Evolutionary conservation across 169 alveolate species (phyloP), one percentile per base, ranked within the genome.

Genomic region (Eimeria praecox): DNA sequence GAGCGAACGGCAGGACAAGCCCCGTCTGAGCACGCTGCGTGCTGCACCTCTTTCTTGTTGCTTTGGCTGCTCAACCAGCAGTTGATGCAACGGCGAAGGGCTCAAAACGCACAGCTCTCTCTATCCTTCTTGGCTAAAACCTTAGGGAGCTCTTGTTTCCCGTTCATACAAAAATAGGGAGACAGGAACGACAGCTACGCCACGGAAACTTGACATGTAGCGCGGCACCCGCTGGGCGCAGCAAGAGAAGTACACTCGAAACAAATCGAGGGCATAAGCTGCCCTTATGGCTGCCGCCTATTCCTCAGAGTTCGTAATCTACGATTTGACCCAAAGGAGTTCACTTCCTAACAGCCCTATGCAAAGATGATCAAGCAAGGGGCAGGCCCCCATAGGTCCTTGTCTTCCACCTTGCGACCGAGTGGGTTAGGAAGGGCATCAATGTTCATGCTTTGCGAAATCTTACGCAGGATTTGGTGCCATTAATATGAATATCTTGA

Each of bases 301-400:
- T 18, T 16, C 54, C 83, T 73, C 9, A 38, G 2, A 73, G 2
- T 3, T 35, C 20, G 38, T 14, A 38, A 73, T 73, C 6, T 20
- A 73, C 33, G 83, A 22, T 33, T 38, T 66, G 5, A 6, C 24
- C 38, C 54, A 38, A 38, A 18, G 33, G 49, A 12, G 3, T 12
- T 33, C 83, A 73, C 3, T 38, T 73, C 52, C 16, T 38, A 73
- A 18, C 83, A 2, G 18, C 52, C n/a, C 35, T 18, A 38, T 2
- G 5, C n/a, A 20, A 38, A 52, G 52, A 16, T 3, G 18, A 20
- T 38, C 6, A 0, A 24, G 80, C 2, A 0, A 52, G 38, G 30
- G 14, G 83, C 3, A 33, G 83, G 83, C 54, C 83, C 83, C 83
- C 52, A 14, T 20, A 52, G 83, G 83, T 52, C 82, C 82, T 33